Evolutionary conservation across 257 asterid genomes (phyloP).

Genomic region (Lantana camara): DNA sequence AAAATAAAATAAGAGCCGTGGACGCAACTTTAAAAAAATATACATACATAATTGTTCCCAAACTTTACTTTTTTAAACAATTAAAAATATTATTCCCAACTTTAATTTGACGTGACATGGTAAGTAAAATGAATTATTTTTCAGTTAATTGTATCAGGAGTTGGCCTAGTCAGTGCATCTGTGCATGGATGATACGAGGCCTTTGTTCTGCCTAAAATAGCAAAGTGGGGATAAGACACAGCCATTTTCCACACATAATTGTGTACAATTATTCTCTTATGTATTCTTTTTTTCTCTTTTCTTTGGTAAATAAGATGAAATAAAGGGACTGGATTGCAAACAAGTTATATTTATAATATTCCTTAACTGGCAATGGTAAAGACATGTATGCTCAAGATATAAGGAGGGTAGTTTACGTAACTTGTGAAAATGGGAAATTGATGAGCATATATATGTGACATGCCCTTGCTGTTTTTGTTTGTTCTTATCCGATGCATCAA

Average conservation of each 20-base stretch:
- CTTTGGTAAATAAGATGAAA: no score
- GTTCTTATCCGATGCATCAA: no score
- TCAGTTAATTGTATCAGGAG: constrained; percentile 15
- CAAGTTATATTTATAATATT: no score
- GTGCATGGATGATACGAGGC: constrained; percentile 20
- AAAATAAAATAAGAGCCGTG: background rate
- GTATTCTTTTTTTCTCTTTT: no score
- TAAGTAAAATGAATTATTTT: background rate
- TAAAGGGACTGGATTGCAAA: no score
- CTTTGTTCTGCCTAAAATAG: constrained; percentile 31
- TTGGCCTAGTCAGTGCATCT: constrained; percentile 24
- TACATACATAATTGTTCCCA: no score
- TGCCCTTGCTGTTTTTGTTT: background rate
- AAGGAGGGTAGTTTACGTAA: background rate
- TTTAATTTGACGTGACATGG: background rate
- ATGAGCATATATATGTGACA: background rate
- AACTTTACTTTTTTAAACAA: no score
- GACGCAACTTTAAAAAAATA: background rate
- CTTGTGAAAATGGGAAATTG: constrained; percentile 5
- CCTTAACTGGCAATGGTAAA: constrained; percentile 4
- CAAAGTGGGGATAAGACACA: constrained; percentile 32
- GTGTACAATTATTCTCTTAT: background rate
- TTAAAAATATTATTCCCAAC: no score
- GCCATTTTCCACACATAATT: constrained; percentile 25
- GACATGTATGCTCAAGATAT: constrained; percentile 6